These are phyloP conservation scores for Chloranthus sessilifolius DNA, from an alignment of 164 flowering plant species.

Conservation along the genomic window DNA sequence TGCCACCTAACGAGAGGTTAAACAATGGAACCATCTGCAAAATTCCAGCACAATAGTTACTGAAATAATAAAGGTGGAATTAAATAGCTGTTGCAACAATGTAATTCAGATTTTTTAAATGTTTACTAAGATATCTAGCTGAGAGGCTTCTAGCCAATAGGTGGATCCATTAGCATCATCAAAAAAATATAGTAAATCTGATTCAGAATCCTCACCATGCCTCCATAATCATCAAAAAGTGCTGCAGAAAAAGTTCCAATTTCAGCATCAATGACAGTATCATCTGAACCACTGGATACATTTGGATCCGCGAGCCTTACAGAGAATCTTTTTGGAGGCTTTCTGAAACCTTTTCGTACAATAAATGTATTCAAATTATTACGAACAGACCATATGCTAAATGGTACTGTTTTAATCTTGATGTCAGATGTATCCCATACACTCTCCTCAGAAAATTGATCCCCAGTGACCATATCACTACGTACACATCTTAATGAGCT, in stretches of 20 bases:
- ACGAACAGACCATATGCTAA: conserved; percentile 81
- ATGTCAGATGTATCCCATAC: conserved; percentile 84
- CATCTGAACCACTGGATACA: conserved; percentile 51
- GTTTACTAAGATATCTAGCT: too few relatives aligned
- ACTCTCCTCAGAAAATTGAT: conserved; percentile 77
- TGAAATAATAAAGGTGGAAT: neutral
- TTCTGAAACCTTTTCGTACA: conserved; percentile 68
- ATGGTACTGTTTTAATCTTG: conserved; percentile 41
- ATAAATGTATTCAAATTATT: conserved; percentile 76
- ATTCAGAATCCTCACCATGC: conserved; percentile 58
- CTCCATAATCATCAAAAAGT: conserved; percentile 96
- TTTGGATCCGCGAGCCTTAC: conserved; percentile 62
- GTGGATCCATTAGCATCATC: neutral
- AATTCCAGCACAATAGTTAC: conserved; percentile 7
- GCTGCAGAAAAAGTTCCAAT: conserved; percentile 82
- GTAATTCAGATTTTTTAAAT: neutral
- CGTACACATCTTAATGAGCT: conserved; percentile 72
- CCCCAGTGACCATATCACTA: conserved; percentile 81
- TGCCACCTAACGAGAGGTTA: conserved; percentile 62
- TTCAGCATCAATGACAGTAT: conserved; percentile 72
- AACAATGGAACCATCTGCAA: conserved; percentile 94
- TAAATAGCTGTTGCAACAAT: neutral
- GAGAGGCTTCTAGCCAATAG: neutral
- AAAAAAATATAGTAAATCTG: conserved; percentile 4
- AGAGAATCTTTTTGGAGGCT: conserved; percentile 90